phyloP scores from a whole-genome alignment of 805 yeast species.

The Pichia pseudocactophila region DNA sequence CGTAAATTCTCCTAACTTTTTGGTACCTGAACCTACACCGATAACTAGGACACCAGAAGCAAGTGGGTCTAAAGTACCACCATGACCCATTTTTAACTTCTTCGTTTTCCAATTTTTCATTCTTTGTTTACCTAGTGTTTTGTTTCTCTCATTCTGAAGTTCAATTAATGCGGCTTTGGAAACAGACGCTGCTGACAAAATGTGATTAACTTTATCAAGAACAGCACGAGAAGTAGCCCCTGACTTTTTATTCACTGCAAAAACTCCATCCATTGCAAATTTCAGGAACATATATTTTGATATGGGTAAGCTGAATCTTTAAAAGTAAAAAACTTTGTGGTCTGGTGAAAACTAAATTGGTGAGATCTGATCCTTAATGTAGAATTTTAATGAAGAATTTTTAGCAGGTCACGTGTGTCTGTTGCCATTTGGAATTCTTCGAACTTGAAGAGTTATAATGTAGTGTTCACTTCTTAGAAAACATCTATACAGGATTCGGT shows the following conservation, averaged over 20 bases:
- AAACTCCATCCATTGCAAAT: conserved; percentile 71
- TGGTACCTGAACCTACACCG: conserved; percentile 92
- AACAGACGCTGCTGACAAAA: conserved; percentile 50
- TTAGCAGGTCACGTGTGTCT: too few relatives aligned
- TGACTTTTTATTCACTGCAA: conserved; percentile 84
- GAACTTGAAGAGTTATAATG: too few relatives aligned
- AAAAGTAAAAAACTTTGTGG: too few relatives aligned
- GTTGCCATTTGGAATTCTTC: too few relatives aligned
- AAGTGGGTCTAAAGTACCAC: conserved; percentile 92
- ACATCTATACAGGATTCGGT: too few relatives aligned
- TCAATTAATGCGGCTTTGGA: conserved; percentile 47
- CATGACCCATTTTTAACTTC: conserved; percentile 79
- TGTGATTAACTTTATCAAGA: conserved; percentile 53
- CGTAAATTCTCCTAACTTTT: conserved; percentile 60
- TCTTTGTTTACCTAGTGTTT: conserved; percentile 38
- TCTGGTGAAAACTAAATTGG: too few relatives aligned
- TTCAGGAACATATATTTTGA: conserved; percentile 1
- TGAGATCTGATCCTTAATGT: too few relatives aligned
- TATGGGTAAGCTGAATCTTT: too few relatives aligned
- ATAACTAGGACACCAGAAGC: conserved; percentile 92
- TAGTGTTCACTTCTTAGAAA: too few relatives aligned
- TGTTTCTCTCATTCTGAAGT: conserved; percentile 39
- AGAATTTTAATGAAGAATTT: too few relatives aligned
- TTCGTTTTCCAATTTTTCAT: conserved; percentile 39
- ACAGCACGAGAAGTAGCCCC: conserved; percentile 78